phyloP scores from a whole-genome alignment of 2,329 filamentous ascomycete genomes.

The Chaetomiaceae sp. region DNA sequence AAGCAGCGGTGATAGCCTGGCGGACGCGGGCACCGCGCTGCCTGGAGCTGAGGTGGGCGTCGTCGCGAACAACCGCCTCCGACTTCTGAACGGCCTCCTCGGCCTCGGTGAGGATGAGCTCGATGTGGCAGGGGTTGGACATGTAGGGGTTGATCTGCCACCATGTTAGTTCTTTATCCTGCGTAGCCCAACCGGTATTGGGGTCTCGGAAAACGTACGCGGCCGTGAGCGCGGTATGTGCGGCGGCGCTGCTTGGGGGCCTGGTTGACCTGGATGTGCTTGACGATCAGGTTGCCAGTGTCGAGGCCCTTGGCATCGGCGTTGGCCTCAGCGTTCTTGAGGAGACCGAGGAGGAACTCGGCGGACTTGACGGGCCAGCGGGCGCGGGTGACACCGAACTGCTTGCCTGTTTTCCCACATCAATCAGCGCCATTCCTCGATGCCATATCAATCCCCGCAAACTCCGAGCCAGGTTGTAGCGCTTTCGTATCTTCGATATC shows the following conservation, averaged over 20 bases:
- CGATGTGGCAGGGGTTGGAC: slow-evolving; percentile 99
- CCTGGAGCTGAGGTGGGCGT: slow-evolving; percentile 73
- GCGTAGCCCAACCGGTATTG: not conserved
- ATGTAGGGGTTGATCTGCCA: slow-evolving; percentile 99
- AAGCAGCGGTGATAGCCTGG: slow-evolving; percentile 62
- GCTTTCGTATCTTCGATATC: not conserved
- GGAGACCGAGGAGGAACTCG: slow-evolving; percentile 93
- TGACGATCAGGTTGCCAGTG: slow-evolving; percentile 94
- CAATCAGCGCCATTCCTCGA: slow-evolving; percentile 16
- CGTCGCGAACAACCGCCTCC: slow-evolving; percentile 60
- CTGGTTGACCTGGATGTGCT: slow-evolving; percentile 99
- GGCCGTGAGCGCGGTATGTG: slow-evolving; percentile 99
- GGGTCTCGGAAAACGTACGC: slow-evolving; percentile 63
- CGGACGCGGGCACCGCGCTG: slow-evolving; percentile 74
- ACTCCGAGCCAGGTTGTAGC: not conserved
- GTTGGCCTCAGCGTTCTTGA: slow-evolving; percentile 97
- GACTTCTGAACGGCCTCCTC: slow-evolving; percentile 95
- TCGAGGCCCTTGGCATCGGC: slow-evolving; percentile 96
- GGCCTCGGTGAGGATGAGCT: slow-evolving; percentile 97
- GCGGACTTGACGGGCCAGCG: slow-evolving; percentile 99
- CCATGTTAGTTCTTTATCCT: slow-evolving; percentile 26
- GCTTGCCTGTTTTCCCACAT: slow-evolving; percentile 67
- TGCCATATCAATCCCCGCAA: slow-evolving; percentile 16
- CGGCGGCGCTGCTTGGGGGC: slow-evolving; percentile 98
- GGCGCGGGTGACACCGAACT: slow-evolving; percentile 95